Evolutionary conservation across 2,329 filamentous ascomycete species (phyloP), one percentile per base, ranked within the genome.

Genomic region (Aureobasidium sp.): DNA sequence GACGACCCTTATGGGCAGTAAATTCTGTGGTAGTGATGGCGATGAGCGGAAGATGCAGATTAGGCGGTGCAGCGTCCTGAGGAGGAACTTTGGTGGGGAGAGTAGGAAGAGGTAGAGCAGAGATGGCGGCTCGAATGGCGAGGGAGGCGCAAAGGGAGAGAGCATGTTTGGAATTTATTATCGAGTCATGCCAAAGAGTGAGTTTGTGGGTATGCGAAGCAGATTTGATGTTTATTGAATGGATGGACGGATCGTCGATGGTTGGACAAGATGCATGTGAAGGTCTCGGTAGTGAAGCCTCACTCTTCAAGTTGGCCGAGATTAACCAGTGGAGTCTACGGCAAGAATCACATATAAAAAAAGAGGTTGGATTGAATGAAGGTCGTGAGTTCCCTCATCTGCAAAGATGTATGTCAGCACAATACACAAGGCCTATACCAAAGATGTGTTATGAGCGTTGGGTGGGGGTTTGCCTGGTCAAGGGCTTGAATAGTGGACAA

Each of bases 1-100:
- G 65, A 97, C 89, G 30, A 97, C 81, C 63, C 86, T 85, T 70
- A 97, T 83, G 7, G 83, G 76, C 1, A 77, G 78, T 61, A 42
- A 4, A 21, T 77, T 78, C 61, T 79, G 76, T 36, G 77, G 77
- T 2, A 73, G 77, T 0, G 89, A 30, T 1, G 59, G 84, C 11
- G 79, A 73, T 2, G 88, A 87, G 32, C 90, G 88, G 3, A 96
- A 81, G 67, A 79, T 78, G 39, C 88, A 81, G 61, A 93, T 75
- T 51, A 87, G 59, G 54, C 68, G 64, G 64, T 77, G 66, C 57
- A 72, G 3, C 67, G 76, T 65, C 65, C 74, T 48, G 79, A 68
- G 21, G 70, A 78, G 63, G 68, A 78, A 71, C 69, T 75, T 72
- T 66, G 69, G 53, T 70, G 75, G 73, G 59, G 70, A 63, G 29